Conservation (phyloP, 805 yeast species). For the Babjeviella inositovora region DNA sequence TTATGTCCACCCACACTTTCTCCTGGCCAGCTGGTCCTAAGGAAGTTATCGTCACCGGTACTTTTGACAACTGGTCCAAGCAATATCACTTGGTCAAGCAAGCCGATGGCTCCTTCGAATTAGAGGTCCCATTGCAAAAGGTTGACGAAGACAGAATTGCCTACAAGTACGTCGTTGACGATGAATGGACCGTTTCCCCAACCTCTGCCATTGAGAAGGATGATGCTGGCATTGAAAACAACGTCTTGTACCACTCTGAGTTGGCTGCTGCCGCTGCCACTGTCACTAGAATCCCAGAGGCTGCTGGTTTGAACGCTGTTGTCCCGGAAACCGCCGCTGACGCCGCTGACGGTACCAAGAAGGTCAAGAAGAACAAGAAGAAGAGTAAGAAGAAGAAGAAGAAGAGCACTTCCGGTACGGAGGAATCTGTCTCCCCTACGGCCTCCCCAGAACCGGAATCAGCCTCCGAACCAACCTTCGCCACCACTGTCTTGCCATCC, state of each 20-base stretch:
- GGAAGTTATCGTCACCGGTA: slow-evolving; percentile 53
- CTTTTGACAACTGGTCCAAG: slow-evolving; percentile 55
- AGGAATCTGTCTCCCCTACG: slow-evolving; percentile 3
- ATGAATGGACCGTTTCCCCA: slow-evolving; percentile 35
- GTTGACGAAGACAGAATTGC: slow-evolving; percentile 8
- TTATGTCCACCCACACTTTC: no score
- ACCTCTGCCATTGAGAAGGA: slow-evolving; percentile 25
- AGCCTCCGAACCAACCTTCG: slow-evolving; percentile 4
- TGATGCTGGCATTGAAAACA: slow-evolving; percentile 33
- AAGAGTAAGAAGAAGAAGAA: slow-evolving; percentile 1
- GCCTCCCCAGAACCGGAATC: slow-evolving; percentile 7
- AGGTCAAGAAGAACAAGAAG: no score
- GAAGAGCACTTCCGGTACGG: slow-evolving; percentile 5
- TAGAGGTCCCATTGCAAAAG: slow-evolving; percentile 37
- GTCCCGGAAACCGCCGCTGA: slow-evolving; percentile 22
- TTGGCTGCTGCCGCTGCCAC: slow-evolving; percentile 9
- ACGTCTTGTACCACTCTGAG: slow-evolving; percentile 21
- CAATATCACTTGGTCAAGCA: slow-evolving; percentile 43
- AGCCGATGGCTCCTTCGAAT: slow-evolving; percentile 41
- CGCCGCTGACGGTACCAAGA: slow-evolving; percentile 3
- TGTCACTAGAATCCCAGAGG: slow-evolving; percentile 19
- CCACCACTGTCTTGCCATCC: slow-evolving; percentile 24
- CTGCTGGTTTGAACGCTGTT: slow-evolving; percentile 11
- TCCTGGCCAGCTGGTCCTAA: slow-evolving; percentile 30
- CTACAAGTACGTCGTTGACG: slow-evolving; percentile 58